A percentile compares a stretch with the other conserved stretches of the same genome.
Conservation (phyloP, 2,329 filamentous ascomycete genomes). For the Colletotrichum ledebouriae region DNA sequence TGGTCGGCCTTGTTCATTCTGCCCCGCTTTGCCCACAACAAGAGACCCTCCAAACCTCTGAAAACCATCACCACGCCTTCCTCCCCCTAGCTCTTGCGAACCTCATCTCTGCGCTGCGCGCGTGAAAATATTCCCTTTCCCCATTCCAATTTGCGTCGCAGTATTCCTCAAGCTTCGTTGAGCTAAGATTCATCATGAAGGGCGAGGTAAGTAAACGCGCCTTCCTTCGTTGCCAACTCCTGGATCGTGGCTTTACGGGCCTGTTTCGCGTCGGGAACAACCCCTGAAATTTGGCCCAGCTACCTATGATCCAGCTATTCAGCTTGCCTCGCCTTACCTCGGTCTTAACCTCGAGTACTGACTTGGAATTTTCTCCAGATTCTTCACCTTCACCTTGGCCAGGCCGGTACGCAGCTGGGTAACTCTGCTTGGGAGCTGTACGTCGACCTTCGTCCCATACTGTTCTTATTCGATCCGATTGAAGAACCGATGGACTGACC, state of each 20-base stretch:
- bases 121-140: conserved; percentile 48
- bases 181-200: conserved; percentile 62
- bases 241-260: conserved; percentile 7
- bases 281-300: conserved; percentile 32
- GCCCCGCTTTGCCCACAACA: conserved; percentile 50
- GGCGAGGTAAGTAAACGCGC: conserved; percentile 63
- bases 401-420: conserved; percentile 81
- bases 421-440: conserved; percentile 84
- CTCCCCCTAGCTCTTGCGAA: conserved; percentile 47
- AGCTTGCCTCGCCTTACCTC: conserved; percentile 19
- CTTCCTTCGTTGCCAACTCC: conserved; percentile 31
- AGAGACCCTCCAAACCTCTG: conserved; percentile 46
- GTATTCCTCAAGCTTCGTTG: conserved; percentile 43
- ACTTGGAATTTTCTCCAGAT: conserved; percentile 57
- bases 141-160: conserved; percentile 43
- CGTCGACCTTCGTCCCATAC: conserved; percentile 50
- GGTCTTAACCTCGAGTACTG: conserved; percentile 27
- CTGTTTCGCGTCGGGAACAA: conserved; percentile 25
- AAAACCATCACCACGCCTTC: conserved; percentile 52
- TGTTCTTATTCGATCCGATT: conserved; percentile 20
- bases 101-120: conserved; percentile 52
- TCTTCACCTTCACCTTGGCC: conserved; percentile 74
- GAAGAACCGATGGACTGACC: conserved; percentile 44
- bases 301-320: not conserved
- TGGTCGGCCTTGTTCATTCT: conserved; percentile 44